These are phyloP conservation scores for Penicillium polonicum DNA, from an alignment of 2,329 filamentous ascomycete genomes.

Conservation along the genomic window DNA sequence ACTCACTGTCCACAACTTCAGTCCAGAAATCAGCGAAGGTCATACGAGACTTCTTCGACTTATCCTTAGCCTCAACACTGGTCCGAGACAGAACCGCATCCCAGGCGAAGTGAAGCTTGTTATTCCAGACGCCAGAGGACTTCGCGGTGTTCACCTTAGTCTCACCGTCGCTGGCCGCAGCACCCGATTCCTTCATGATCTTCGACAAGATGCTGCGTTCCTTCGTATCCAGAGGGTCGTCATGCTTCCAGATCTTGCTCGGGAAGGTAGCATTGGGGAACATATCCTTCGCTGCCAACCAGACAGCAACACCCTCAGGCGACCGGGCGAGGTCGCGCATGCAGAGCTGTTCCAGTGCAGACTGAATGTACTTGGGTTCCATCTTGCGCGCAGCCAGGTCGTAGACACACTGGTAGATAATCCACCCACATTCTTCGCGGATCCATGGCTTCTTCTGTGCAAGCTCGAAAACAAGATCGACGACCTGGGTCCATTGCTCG, in stretches of 20 bases:
- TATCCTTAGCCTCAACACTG: conserved; percentile 29
- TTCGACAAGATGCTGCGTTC: conserved; percentile 69
- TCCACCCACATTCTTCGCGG: conserved; percentile 80
- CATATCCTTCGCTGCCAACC: conserved; percentile 67
- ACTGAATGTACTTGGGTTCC: conserved; percentile 54
- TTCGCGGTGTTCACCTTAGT: conserved; percentile 33
- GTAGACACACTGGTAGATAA: conserved; percentile 70
- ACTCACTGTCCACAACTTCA: conserved; percentile 77
- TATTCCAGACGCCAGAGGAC: conserved; percentile 69
- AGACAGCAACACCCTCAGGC: conserved; percentile 85
- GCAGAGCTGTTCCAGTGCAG: conserved; percentile 62
- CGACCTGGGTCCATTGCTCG: conserved; percentile 56
- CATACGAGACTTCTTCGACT: conserved; percentile 38
- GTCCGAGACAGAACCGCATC: conserved; percentile 64
- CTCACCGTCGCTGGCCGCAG: conserved; percentile 29
- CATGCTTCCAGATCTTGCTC: conserved; percentile 68
- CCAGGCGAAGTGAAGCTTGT: conserved; percentile 86
- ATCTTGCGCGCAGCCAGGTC: conserved; percentile 47
- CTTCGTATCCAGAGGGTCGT: conserved; percentile 69
- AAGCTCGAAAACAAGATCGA: conserved; percentile 71
- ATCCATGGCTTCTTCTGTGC: conserved; percentile 84
- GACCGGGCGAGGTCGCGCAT: conserved; percentile 71
- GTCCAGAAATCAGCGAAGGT: conserved; percentile 78
- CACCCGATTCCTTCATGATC: conserved; percentile 68
- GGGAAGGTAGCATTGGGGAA: conserved; percentile 67